These are phyloP conservation scores for Colletotrichum euphorbiae DNA, from an alignment of 2,329 filamentous ascomycete species.

Conservation along the genomic window DNA sequence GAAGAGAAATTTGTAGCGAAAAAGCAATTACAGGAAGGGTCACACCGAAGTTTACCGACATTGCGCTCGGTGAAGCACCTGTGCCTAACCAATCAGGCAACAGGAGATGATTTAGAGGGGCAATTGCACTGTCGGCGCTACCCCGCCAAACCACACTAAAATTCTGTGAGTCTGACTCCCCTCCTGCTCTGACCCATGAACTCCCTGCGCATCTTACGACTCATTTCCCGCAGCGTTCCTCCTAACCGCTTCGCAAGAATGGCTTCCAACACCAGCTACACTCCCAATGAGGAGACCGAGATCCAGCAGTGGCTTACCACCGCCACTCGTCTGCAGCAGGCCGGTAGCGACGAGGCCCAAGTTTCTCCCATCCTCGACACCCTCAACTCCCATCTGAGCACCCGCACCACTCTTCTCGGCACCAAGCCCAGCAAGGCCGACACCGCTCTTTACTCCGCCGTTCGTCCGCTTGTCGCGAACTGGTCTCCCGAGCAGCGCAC, in stretches of 20 bases:
- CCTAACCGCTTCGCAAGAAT: conserved; percentile 64
- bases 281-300: conserved; percentile 83
- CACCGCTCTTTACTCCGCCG: conserved; percentile 81
- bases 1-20: neutral
- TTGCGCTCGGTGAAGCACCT: neutral
- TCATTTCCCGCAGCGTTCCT: conserved; percentile 51
- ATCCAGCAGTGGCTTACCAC: conserved; percentile 90
- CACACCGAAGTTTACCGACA: neutral
- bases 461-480: conserved; percentile 79
- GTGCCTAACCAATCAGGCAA: conserved; percentile 23
- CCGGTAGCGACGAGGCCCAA: conserved; percentile 67
- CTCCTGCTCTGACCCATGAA: conserved; percentile 49
- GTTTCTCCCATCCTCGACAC: conserved; percentile 78
- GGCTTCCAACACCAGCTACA: conserved; percentile 77
- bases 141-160: conserved; percentile 34
- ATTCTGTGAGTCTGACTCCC: conserved; percentile 24
- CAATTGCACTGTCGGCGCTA: conserved; percentile 18
- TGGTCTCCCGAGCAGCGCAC: conserved; percentile 91
- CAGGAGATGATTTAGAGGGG: conserved; percentile 18
- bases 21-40: neutral
- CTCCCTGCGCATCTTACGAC: conserved; percentile 56
- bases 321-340: conserved; percentile 74
- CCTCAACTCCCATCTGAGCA: conserved; percentile 88
- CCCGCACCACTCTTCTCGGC: conserved; percentile 89
- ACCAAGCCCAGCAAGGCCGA: conserved; percentile 91